Evolutionary conservation across 1,139 yeast species (phyloP).

Genomic region (Zygosaccharomyces sapae): DNA sequence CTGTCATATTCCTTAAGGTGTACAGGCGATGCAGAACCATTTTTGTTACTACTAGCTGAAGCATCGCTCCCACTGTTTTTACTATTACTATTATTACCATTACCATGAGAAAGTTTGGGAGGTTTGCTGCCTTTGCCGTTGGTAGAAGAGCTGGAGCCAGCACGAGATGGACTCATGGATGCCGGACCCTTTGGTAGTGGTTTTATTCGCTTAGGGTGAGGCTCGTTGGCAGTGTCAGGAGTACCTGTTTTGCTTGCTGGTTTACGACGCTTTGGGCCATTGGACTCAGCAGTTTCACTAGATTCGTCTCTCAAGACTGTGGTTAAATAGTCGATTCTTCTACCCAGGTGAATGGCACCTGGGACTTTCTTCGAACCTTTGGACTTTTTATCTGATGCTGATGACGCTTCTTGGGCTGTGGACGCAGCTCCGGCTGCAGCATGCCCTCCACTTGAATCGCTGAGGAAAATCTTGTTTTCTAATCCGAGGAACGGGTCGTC

Average conservation of each 20-base stretch:
- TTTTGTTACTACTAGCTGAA: not conserved
- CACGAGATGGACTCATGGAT: slow-evolving; percentile 11
- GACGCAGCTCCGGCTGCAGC: slow-evolving; percentile 6
- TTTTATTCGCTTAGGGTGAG: slow-evolving; percentile 11
- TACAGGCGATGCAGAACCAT: slow-evolving; percentile 10
- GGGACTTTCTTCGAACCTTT: slow-evolving; percentile 62
- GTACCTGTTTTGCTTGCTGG: slow-evolving; percentile 17
- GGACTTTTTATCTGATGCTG: slow-evolving; percentile 24
- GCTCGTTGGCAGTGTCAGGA: slow-evolving; percentile 10
- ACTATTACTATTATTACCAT: not conserved
- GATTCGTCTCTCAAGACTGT: slow-evolving; percentile 48
- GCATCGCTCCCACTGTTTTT: not conserved
- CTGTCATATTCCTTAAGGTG: slow-evolving; percentile 63
- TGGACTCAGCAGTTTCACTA: slow-evolving; percentile 10
- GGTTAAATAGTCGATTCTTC: slow-evolving; percentile 85
- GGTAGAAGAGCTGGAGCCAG: slow-evolving; percentile 6
- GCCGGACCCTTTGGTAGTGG: slow-evolving; percentile 19
- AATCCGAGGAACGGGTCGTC: slow-evolving; percentile 91
- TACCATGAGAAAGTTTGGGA: slow-evolving; percentile 6
- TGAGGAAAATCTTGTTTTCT: slow-evolving; percentile 76
- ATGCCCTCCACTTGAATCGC: slow-evolving; percentile 25
- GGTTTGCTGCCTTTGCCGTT: slow-evolving; percentile 4
- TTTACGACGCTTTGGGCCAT: slow-evolving; percentile 5
- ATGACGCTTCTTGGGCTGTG: slow-evolving; percentile 19
- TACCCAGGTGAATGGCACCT: slow-evolving; percentile 87